Percentiles rank a stretch among this genome's conserved stretches.
These are phyloP conservation scores for Arabidopsis arenosa DNA, from an alignment of 345 rosid species.

Conservation along the genomic window DNA sequence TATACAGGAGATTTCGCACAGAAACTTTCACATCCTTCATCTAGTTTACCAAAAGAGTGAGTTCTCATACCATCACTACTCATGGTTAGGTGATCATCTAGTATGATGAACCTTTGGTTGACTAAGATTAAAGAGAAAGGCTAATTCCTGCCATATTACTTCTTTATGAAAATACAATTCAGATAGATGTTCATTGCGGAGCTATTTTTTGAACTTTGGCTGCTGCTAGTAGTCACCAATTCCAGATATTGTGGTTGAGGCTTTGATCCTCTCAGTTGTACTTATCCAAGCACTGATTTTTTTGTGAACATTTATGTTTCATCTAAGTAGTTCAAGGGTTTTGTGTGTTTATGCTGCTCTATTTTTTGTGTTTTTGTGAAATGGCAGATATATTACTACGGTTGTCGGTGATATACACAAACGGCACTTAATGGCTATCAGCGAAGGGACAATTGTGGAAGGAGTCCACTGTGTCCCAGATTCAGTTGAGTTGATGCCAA, in stretches of 20 bases:
- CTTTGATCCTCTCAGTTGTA: slow-evolving; percentile 10
- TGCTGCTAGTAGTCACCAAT: slow-evolving; percentile 16
- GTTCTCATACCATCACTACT: slow-evolving; percentile 30
- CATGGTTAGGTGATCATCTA: neutral
- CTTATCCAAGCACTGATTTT: slow-evolving; percentile 3
- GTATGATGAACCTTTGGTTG: neutral
- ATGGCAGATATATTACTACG: slow-evolving; percentile 78
- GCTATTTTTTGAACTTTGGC: neutral
- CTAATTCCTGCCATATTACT: neutral
- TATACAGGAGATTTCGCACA: slow-evolving; percentile 87
- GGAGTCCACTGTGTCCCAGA: slow-evolving; percentile 87
- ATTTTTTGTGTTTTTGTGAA: slow-evolving; percentile 5
- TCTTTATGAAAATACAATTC: neutral
- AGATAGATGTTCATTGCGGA: neutral
- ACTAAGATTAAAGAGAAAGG: slow-evolving; percentile 1
- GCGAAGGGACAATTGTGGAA: slow-evolving; percentile 75
- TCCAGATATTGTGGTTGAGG: slow-evolving; percentile 15
- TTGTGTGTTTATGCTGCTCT: slow-evolving; percentile 25
- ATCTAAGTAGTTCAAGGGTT: neutral
- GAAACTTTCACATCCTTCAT: slow-evolving; percentile 86
- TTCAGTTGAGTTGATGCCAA: slow-evolving; percentile 82
- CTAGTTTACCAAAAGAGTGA: slow-evolving; percentile 84
- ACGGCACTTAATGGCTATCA: slow-evolving; percentile 69
- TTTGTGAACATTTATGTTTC: neutral
- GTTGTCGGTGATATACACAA: slow-evolving; percentile 71